Conservation (phyloP, 768 basidiomycete species). For the Lanmaoa pseudosensibilis region DNA sequence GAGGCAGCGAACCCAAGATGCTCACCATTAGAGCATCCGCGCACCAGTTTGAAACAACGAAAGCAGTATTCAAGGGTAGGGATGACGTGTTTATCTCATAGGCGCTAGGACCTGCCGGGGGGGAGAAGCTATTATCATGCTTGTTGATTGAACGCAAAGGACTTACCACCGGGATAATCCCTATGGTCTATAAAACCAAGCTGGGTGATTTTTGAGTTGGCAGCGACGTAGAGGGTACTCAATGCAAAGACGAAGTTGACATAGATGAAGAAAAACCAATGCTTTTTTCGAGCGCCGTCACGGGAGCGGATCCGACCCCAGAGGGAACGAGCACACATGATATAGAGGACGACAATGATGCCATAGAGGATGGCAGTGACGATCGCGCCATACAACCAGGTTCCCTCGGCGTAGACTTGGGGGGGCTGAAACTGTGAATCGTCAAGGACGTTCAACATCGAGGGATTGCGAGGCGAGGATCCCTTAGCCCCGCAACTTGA, state of each 20-base stretch:
- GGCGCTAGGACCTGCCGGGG: conserved; percentile 21
- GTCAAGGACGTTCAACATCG: conserved; percentile 17
- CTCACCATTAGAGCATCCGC: conserved; percentile 33
- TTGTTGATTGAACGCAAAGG: not conserved
- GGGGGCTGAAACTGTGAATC: conserved; percentile 12
- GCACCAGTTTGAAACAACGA: conserved; percentile 33
- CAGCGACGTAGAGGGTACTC: conserved; percentile 28
- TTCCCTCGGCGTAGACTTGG: conserved; percentile 24
- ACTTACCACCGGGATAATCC: conserved; percentile 33
- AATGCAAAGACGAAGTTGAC: conserved; percentile 30
- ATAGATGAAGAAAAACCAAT: conserved; percentile 32
- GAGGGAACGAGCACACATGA: conserved; percentile 29
- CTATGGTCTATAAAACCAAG: conserved; percentile 33
- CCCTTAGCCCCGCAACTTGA: not conserved
- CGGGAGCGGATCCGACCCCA: conserved; percentile 22
- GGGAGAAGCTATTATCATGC: too few relatives aligned
- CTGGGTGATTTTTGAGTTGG: conserved; percentile 29
- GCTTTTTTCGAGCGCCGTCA: conserved; percentile 9
- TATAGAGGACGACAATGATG: conserved; percentile 25
- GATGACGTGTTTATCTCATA: conserved; percentile 29
- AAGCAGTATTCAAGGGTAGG: conserved; percentile 27
- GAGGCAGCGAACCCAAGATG: not conserved
- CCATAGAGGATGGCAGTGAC: conserved; percentile 30
- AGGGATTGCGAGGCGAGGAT: not conserved
- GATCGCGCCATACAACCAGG: conserved; percentile 34